Conservation (phyloP, 2,329 filamentous ascomycete genomes). For the Colletotrichum nymphaeae region DNA sequence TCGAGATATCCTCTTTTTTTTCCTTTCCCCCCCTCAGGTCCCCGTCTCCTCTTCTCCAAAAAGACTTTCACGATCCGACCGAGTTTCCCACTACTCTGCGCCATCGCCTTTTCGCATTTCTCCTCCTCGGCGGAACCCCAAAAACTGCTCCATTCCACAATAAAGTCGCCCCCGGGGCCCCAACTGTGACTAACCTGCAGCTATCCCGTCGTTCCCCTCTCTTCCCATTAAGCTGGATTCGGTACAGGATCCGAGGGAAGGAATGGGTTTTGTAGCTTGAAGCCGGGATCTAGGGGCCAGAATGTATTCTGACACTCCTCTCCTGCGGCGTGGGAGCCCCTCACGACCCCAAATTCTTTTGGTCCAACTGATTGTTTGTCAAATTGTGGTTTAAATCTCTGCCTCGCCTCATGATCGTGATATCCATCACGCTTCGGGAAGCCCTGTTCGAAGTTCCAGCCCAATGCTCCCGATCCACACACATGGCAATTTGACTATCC, state of each 20-base stretch:
- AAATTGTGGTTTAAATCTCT: constrained; percentile 4
- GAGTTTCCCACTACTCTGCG: not conserved
- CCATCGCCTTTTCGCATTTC: not conserved
- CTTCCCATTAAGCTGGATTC: constrained; percentile 28
- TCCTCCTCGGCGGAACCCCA: not conserved
- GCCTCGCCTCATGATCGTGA: constrained; percentile 14
- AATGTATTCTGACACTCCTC: not conserved
- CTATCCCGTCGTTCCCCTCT: not conserved
- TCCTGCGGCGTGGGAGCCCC: not conserved
- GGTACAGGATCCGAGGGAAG: constrained; percentile 23
- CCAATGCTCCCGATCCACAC: not conserved
- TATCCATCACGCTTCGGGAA: not conserved
- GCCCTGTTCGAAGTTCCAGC: not conserved
- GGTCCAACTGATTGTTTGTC: not conserved
- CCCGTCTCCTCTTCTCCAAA: not conserved
- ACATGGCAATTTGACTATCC: not conserved
- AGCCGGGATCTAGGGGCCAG: constrained; percentile 7
- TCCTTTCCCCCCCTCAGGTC: not conserved
- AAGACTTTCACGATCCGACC: not conserved
- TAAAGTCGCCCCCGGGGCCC: constrained; percentile 19
- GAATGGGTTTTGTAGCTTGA: not conserved
- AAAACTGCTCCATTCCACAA: not conserved
- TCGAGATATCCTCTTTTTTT: not conserved
- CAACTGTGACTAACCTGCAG: constrained; percentile 1
- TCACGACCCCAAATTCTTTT: too few species aligned